phyloP scores from a whole-genome alignment of 1,139 yeast genomes.

The Magnusiomyces suaveolens region DNA sequence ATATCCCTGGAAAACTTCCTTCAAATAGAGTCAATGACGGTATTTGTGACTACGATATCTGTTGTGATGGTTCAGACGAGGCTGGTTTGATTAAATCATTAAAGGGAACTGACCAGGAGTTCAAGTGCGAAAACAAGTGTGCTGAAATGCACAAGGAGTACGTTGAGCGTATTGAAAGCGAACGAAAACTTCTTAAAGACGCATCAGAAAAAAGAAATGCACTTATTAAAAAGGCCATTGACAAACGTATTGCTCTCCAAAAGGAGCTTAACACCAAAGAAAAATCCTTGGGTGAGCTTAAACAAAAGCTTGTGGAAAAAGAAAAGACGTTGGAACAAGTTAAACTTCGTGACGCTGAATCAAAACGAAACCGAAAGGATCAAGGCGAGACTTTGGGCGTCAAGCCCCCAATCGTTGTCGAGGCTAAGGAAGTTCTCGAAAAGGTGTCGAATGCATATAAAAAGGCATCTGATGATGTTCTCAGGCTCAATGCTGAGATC shows the following conservation, averaged over 20 bases:
- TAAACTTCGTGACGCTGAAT: slow-evolving; percentile 4
- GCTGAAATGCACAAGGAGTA: slow-evolving; percentile 10
- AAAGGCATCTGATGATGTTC: slow-evolving; percentile 28
- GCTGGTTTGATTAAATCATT: slow-evolving; percentile 23
- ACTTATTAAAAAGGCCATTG: slow-evolving; percentile 11
- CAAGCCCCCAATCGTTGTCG: slow-evolving; percentile 15
- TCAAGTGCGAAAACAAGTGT: slow-evolving; percentile 22
- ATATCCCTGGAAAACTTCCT: slow-evolving; percentile 40
- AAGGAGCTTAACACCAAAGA: slow-evolving; percentile 16
- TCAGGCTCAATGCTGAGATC: slow-evolving; percentile 15
- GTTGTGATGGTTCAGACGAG: slow-evolving; percentile 97
- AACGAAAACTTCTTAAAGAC: slow-evolving; percentile 12
- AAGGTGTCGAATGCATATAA: slow-evolving; percentile 24
- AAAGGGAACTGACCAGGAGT: slow-evolving; percentile 6
- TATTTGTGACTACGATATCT: slow-evolving; percentile 74
- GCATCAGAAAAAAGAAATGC: slow-evolving; percentile 1
- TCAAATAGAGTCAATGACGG: slow-evolving; percentile 74
- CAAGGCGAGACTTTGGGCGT: not conserved
- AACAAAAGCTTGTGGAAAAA: slow-evolving; percentile 1
- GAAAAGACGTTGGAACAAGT: slow-evolving; percentile 7
- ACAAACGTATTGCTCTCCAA: slow-evolving; percentile 17
- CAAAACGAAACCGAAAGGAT: not conserved
- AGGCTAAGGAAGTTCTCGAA: slow-evolving; percentile 24
- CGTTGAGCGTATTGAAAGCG: slow-evolving; percentile 18
- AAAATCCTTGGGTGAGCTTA: slow-evolving; percentile 2